Evolutionary conservation across 768 basidiomycete genomes (phyloP), one percentile per base, ranked within the genome.

Genomic region (Termitomyces sp.): DNA sequence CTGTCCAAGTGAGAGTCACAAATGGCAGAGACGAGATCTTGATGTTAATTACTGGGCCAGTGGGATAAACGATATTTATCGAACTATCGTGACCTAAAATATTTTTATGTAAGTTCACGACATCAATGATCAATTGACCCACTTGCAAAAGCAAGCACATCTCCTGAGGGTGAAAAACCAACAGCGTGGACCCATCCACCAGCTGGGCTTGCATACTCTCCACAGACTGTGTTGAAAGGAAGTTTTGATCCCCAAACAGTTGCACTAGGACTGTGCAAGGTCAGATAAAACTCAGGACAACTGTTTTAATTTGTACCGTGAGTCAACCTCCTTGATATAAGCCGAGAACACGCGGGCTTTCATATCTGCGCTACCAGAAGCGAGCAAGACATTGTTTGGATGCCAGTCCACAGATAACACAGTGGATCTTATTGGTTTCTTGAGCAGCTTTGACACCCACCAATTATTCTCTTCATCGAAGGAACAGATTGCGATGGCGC

Each of bases 101-200:
- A 4, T 47, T 14, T 60, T 12, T 47, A 40, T 43, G 9, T 30
- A 4, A 8, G 13, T 47, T 32, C 3, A 26, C 26, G 7, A 32
- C 32, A 57, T 28, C 20, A 48, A 52, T 4, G 32, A 43, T 50
- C 14, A 48, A 23, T 20, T n/a, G 2, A 81, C 93, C 73, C 65
- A 97, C 96, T 89, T 50, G 88, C 89, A 71, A 95, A 99, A 2
- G 95, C 97, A 57, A 99, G 80, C 0, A 83, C 82, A 66, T 98
- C 91, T n/a, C 97, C 97, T 9, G 91, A 92, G 4, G 96, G 97
- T 26, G 96, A 98, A 77, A 99, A 99, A 1, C 87, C 91, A 50
- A 98, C 92, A 20, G 89, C 79, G 66, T 98, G 97, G 1, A 99
- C 95, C 97, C 97, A 99, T 12, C 97, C 97, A 43, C 97, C 97